These are phyloP conservation scores for Punctularia strigosozonata DNA, from an alignment of 768 basidiomycete species.

Conservation along the genomic window DNA sequence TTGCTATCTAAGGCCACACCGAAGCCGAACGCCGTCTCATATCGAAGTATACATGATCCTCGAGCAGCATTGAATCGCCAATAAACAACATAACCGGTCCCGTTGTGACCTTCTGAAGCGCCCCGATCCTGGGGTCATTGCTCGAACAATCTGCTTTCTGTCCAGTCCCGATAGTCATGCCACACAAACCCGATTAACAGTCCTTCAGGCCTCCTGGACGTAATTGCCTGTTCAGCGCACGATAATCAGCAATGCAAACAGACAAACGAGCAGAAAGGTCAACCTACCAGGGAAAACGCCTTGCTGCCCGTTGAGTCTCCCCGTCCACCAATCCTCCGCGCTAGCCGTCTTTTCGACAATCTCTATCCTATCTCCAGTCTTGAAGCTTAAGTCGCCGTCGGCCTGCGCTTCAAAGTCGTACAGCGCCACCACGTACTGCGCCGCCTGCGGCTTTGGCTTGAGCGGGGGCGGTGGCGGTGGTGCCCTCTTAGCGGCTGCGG, in stretches of 20 bases:
- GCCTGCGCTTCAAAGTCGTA: constrained; percentile 96
- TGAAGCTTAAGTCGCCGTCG: constrained; percentile 87
- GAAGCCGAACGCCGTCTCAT: no score
- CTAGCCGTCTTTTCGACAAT: constrained; percentile 73
- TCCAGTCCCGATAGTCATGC: no score
- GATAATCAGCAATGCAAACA: constrained; percentile 4
- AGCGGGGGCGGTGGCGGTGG: constrained; percentile 90
- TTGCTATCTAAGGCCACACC: no score
- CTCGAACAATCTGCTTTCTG: no score
- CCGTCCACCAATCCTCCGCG: constrained; percentile 97
- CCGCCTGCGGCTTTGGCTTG: constrained; percentile 75
- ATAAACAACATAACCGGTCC: no score
- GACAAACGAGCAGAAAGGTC: constrained; percentile 3
- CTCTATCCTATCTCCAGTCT: constrained; percentile 83
- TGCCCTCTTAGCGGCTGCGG: constrained; percentile 51
- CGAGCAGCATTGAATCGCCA: no score
- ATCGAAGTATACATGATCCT: no score
- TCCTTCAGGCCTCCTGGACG: constrained; percentile 5
- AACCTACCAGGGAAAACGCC: constrained; percentile 82
- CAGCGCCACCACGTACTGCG: constrained; percentile 79
- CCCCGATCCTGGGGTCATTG: no score
- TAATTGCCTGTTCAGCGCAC: constrained; percentile 9
- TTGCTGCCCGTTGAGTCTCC: constrained; percentile 65
- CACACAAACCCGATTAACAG: no score
- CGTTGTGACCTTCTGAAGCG: no score